Evolutionary conservation across 1,284 basidiomycete species (phyloP).

Genomic region (Fomitopsis schrenkii): DNA sequence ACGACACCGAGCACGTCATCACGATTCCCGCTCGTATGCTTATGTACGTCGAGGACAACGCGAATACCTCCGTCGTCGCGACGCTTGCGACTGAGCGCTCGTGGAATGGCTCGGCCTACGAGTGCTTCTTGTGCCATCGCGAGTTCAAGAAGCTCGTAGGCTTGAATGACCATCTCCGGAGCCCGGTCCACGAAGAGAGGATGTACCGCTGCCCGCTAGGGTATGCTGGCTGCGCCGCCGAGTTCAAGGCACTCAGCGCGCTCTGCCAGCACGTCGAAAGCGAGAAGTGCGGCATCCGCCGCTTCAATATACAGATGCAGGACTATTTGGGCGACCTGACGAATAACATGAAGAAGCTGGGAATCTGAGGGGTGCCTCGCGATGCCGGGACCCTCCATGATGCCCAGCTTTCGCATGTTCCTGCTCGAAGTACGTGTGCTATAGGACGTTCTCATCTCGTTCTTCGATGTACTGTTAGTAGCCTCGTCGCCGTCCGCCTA

Average conservation of each 20-base stretch:
- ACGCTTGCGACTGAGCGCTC: conserved; percentile 26
- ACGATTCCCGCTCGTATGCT: conserved; percentile 28
- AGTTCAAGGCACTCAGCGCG: conserved; percentile 26
- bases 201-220: conserved; percentile 18
- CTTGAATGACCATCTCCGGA: conserved; percentile 18
- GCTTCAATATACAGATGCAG: conserved; percentile 13
- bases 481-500: too few relatives aligned
- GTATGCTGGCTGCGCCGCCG: conserved; percentile 19
- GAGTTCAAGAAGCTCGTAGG: conserved; percentile 11
- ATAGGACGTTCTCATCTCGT: too few relatives aligned
- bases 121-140: conserved; percentile 32
- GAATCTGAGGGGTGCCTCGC: not conserved
- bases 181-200: conserved; percentile 23
- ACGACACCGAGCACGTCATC: conserved; percentile 27
- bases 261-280: conserved; percentile 32
- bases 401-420: too few relatives aligned
- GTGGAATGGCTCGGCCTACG: conserved; percentile 17
- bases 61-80: not conserved
- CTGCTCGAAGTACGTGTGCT: too few relatives aligned
- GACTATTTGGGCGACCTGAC: conserved; percentile 12
- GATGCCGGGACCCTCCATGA: too few relatives aligned
- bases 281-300: conserved; percentile 24
- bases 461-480: too few relatives aligned
- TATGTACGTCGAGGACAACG: conserved; percentile 6
- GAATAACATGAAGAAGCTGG: not conserved